Base-by-base conservation (phyloP, 164 flowering plant genomes). In the Nelumbo lutea region DNA sequence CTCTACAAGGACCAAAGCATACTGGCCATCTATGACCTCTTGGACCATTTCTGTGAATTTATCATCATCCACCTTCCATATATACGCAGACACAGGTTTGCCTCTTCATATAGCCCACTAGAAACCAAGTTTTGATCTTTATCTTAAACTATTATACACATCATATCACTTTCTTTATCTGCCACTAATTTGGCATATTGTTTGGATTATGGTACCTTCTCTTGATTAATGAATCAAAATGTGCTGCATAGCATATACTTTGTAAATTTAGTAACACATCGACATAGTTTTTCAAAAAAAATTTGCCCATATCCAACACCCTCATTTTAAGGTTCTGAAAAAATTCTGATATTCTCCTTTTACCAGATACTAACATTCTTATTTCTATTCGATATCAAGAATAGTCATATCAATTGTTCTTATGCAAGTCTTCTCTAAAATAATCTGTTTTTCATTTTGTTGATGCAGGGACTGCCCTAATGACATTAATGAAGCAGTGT, bases 401-500 rank as follows among this genome's bases (percentile, higher is more conserved):
- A 9, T 53, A 13, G 14, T 11, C n/a, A 11, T 53, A 46, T 51
- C 55, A 2, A 2, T 6, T 51, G 55, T 6, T 10, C 55, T 13
- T 10, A 53, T 11, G 11, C 1, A 11, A 11, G 4, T 53, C 2
- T 53, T 53, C 55, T 7, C 9, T 51, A 13, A 51, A 11, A 9
- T 53, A 53, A 6, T 38, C 9, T 7, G 11, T 11, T 42, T 46
- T 3, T 47, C 6, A 11, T 1, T 56, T 65, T 60, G 27, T 52
- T n/a, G 3, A 48, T 63, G 53, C 70, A 91, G 97, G 87, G 92
- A 91, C 70, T 79, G 80, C 62, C 96, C 97, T 1, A 80, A 88
- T 79, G 96, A 88, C 58, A 78, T 94, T 45, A 86, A 83, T 57
- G 97, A 90, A 81, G 96, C 96, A 62, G 81, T 89, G 53, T 90